Base-by-base conservation (phyloP, 805 yeast genomes). In the Candida sonorensis region DNA sequence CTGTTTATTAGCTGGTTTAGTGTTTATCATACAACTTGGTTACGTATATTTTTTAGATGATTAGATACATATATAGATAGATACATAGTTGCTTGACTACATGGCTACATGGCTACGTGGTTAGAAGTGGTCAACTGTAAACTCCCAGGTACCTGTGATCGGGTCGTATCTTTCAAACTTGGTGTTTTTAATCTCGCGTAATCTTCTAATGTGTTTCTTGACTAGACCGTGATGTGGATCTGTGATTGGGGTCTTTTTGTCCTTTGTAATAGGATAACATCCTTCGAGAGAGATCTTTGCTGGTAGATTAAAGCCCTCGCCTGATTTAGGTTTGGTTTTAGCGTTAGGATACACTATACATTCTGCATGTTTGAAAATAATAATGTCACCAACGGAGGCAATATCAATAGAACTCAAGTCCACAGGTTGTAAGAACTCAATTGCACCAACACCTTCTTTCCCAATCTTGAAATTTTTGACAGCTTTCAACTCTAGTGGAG, bases 251-350 rank as follows among this genome's bases (percentile, higher is more conserved):
- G 76, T 65, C 44, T 77, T 74, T 14, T 82, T 80, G 38, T 78
- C 81, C 48, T 73, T 80, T 30, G 79, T 67, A n/a, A 72, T 57
- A 15, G 97, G 96, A 58, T 72, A 88, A 51, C 95, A 83, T 10
- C 81, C 78, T 45, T 81, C 84, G 32, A 87, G 57, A 2, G 90
- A 75, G 27, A 87, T 73, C 38, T 70, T 69, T 7, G 83, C 82
- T 5, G 81, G 78, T 20, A 83, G 67, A 50, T 90, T 90, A 38
- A 92, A 66, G 0, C 95, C 97, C 46, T 83, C 83, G 5, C 95
- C 95, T 18, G 55, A 50, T 27, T 63, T 58, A 9, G 95, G 94
- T 43, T 68, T 72, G 14, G 55, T 55, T 7, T 64, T 59, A 14
- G 69, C 73, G 34, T 80, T 78, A 1, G 95, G 94, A 57, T 87